Conservation (phyloP, 495 filamentous ascomycete genomes). For the Durotheca rogersii region DNA sequence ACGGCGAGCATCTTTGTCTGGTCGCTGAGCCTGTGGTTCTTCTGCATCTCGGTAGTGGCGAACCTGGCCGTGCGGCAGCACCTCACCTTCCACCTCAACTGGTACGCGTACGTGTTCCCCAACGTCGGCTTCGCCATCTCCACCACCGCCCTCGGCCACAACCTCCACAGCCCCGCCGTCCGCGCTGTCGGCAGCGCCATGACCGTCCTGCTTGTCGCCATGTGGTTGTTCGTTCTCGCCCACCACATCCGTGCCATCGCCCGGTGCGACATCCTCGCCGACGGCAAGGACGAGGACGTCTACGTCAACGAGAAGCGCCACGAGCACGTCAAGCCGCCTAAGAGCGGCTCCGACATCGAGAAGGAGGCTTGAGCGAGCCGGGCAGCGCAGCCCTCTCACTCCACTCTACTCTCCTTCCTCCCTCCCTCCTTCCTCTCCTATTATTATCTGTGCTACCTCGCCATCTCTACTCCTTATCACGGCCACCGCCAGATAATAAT, state of each 20-base stretch:
- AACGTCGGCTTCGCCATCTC: slow-evolving; percentile 58
- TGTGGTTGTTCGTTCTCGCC: slow-evolving; percentile 59
- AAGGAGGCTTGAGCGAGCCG: slow-evolving; percentile 24
- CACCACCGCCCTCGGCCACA: slow-evolving; percentile 49
- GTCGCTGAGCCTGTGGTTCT: slow-evolving; percentile 73
- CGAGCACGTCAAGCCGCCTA: slow-evolving; percentile 21
- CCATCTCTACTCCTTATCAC: no score
- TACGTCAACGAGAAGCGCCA: slow-evolving; percentile 33
- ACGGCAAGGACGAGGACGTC: slow-evolving; percentile 63
- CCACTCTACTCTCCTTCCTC: neutral
- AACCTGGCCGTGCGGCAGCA: slow-evolving; percentile 54
- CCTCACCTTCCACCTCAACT: slow-evolving; percentile 54
- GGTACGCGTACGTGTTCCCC: slow-evolving; percentile 61
- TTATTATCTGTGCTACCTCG: no score
- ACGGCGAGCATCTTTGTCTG: slow-evolving; percentile 63
- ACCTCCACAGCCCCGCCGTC: slow-evolving; percentile 43
- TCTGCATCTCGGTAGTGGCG: slow-evolving; percentile 57
- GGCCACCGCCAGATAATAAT: no score
- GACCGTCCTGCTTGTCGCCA: slow-evolving; percentile 55
- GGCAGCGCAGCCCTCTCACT: neutral
- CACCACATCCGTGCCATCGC: slow-evolving; percentile 56
- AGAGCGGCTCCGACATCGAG: slow-evolving; percentile 19
- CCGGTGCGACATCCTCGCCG: slow-evolving; percentile 57
- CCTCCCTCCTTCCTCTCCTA: no score
- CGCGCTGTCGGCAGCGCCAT: slow-evolving; percentile 51